phyloP scores from a whole-genome alignment of 176 grass and related monocot genomes.

The Puya raimondii region DNA sequence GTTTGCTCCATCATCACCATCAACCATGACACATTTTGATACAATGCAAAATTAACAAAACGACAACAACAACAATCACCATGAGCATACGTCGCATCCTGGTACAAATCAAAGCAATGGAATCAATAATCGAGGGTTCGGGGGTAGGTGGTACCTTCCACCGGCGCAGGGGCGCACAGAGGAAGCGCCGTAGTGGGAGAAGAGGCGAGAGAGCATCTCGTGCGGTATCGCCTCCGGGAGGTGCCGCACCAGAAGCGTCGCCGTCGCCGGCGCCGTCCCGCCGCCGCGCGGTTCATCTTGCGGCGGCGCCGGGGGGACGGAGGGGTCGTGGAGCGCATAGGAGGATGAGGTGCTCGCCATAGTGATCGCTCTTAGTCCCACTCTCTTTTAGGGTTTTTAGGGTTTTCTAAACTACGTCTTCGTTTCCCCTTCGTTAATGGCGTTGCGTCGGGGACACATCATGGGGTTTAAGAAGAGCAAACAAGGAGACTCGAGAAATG shows the following conservation, averaged over 20 bases:
- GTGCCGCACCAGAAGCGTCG: slow-evolving; percentile 77
- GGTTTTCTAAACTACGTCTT: neutral
- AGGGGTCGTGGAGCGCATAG: neutral
- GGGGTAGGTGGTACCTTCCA: slow-evolving; percentile 45
- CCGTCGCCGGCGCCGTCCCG: slow-evolving; percentile 10
- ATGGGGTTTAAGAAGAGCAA: no score
- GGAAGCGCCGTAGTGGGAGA: slow-evolving; percentile 79
- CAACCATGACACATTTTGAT: no score
- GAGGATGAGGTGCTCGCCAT: slow-evolving; percentile 10
- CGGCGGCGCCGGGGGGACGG: slow-evolving; percentile 1
- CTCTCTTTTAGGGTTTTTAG: neutral
- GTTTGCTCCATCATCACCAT: no score
- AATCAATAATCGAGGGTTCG: neutral
- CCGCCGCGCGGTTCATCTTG: slow-evolving; percentile 1
- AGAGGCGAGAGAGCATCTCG: slow-evolving; percentile 75
- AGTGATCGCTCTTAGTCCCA: neutral
- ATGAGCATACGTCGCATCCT: no score
- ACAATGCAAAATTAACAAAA: no score
- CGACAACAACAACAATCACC: no score
- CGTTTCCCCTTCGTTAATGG: neutral
- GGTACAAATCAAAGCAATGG: neutral
- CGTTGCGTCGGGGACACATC: no score
- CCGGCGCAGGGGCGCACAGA: slow-evolving; percentile 56
- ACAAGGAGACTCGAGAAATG: no score
- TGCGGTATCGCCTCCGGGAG: slow-evolving; percentile 74